phyloP scores from a whole-genome alignment of 192 early-diverging fungal species.

The Rhizophagus prolifer region DNA sequence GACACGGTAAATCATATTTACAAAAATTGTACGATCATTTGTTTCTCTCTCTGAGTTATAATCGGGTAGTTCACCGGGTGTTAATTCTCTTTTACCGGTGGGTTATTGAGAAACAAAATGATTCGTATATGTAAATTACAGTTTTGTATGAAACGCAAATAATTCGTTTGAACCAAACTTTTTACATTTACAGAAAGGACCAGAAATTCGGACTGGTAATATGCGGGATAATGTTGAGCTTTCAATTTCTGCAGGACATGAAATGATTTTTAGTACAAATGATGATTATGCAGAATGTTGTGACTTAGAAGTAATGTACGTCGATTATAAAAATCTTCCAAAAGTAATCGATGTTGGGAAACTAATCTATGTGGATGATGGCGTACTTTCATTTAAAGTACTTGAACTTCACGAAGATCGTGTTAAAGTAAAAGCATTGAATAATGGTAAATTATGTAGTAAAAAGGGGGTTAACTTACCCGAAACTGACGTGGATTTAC shows the following conservation, averaged over 20 bases:
- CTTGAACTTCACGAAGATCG: constrained; percentile 59
- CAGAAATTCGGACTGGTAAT: constrained; percentile 85
- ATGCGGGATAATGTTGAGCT: constrained; percentile 71
- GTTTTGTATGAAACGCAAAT: too few species aligned
- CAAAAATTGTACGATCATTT: background rate
- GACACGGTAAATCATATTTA: constrained; percentile 50
- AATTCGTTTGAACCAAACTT: background rate
- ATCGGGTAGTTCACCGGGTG: background rate
- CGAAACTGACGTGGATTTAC: constrained; percentile 85
- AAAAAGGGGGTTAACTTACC: constrained; percentile 98
- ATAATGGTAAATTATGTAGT: constrained; percentile 84
- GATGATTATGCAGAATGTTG: constrained; percentile 59
- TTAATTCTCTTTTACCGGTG: background rate
- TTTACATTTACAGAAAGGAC: constrained; percentile 57
- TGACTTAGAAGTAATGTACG: constrained; percentile 66
- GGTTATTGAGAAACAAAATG: background rate
- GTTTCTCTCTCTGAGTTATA: background rate
- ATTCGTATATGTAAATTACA: too few species aligned
- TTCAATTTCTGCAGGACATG: constrained; percentile 72
- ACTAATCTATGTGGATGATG: constrained; percentile 91
- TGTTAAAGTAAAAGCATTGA: constrained; percentile 73
- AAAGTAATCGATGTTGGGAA: constrained; percentile 74
- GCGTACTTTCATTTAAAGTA: constrained; percentile 92
- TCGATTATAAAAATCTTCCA: constrained; percentile 80
- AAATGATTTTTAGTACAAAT: constrained; percentile 75